Evolutionary conservation across 169 alveolate genomes (phyloP).

Genomic region (Plasmodium inui): DNA sequence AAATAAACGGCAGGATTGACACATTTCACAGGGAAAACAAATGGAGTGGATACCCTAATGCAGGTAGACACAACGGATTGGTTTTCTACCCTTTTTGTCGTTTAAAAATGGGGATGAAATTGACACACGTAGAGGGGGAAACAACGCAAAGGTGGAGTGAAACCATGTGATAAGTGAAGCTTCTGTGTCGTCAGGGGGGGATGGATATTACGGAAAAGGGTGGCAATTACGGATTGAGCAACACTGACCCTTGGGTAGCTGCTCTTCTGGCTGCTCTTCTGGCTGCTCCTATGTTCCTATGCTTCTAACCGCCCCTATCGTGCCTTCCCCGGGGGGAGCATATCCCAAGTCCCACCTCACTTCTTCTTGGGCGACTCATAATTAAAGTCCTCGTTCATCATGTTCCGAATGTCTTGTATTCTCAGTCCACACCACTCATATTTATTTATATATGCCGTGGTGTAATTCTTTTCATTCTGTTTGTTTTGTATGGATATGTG

Average conservation of each 20-base stretch:
- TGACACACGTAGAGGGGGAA: neutral
- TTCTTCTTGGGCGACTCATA: conserved; percentile 61
- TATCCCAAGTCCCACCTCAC: neutral
- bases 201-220: neutral
- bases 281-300: neutral
- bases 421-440: conserved; percentile 76
- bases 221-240: neutral
- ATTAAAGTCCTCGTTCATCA: conserved; percentile 63
- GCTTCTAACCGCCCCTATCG: neutral
- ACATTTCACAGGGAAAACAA: neutral
- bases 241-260: neutral
- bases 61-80: neutral
- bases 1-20: neutral
- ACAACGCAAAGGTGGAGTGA: neutral
- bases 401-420: conserved; percentile 61
- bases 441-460: conserved; percentile 45
- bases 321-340: neutral
- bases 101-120: conserved; percentile 10
- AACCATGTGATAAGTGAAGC: neutral
- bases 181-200: neutral
- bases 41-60: neutral
- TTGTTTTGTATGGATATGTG: conserved; percentile 56
- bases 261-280: no score
- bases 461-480: conserved; percentile 62
- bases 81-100: neutral